These are phyloP conservation scores for Pistacia vera DNA, from an alignment of 345 rosid genomes.

Conservation along the genomic window DNA sequence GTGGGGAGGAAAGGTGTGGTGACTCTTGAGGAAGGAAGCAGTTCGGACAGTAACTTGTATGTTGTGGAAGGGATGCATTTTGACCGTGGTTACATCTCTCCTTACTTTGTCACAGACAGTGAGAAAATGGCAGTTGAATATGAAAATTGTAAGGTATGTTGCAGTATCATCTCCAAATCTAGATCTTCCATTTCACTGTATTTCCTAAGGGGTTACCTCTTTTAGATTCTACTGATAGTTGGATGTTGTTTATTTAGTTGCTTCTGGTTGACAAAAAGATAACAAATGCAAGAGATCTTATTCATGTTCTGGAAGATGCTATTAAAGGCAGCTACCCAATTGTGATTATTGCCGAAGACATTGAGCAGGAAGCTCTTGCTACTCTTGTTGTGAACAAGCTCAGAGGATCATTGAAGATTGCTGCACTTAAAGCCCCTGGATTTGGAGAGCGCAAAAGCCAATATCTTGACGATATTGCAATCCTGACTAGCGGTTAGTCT, in stretches of 20 bases:
- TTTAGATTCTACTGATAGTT: neutral
- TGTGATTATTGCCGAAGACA: conserved; percentile 43
- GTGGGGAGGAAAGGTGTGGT: conserved; percentile 44
- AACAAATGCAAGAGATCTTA: conserved; percentile 46
- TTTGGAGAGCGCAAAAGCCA: conserved; percentile 40
- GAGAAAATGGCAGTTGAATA: conserved; percentile 43
- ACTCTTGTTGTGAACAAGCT: conserved; percentile 39
- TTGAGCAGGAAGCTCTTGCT: conserved; percentile 46
- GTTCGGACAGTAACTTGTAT: conserved; percentile 37
- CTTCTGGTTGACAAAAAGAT: conserved; percentile 14
- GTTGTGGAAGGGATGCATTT: conserved; percentile 48
- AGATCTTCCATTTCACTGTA: neutral
- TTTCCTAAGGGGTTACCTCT: neutral
- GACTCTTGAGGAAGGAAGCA: conserved; percentile 42
- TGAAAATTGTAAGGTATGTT: conserved; percentile 39
- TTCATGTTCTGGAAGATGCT: conserved; percentile 40
- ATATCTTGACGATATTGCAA: conserved; percentile 41
- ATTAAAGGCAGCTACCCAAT: conserved; percentile 37
- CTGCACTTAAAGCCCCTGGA: conserved; percentile 38
- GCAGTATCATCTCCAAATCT: neutral
- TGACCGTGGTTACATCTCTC: conserved; percentile 43
- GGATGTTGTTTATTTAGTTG: neutral
- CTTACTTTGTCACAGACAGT: conserved; percentile 42
- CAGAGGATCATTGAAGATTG: conserved; percentile 33
- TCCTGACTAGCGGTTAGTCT: conserved; percentile 26